Percentiles rank a stretch among this genome's conserved stretches.
phyloP scores from a whole-genome alignment of 768 basidiomycete species.

The Mycena albidolilacea region DNA sequence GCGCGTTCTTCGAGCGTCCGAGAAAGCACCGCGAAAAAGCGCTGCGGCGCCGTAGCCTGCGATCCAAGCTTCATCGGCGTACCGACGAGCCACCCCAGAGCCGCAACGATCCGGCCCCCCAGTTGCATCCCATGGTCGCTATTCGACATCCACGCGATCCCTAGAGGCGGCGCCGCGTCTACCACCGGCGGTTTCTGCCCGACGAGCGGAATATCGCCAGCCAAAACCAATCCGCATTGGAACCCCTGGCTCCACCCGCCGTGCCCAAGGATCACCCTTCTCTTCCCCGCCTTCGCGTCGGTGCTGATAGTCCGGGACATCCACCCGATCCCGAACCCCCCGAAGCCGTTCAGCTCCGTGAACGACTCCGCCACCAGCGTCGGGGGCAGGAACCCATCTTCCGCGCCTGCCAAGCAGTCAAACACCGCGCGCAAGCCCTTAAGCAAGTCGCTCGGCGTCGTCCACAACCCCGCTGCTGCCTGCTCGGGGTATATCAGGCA shows the following conservation, averaged over 20 bases:
- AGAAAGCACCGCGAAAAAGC: conserved; percentile 18
- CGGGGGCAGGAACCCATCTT: conserved; percentile 12
- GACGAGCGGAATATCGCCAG: conserved; percentile 25
- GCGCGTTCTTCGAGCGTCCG: conserved; percentile 15
- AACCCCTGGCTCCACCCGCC: conserved; percentile 25
- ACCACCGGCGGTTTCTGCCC: background rate
- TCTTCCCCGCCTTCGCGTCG: background rate
- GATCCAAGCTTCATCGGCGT: conserved; percentile 5
- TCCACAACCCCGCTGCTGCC: conserved; percentile 30
- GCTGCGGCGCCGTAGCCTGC: background rate
- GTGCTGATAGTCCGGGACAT: conserved; percentile 11
- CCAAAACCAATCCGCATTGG: conserved; percentile 5
- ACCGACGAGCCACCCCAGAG: conserved; percentile 25
- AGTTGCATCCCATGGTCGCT: conserved; percentile 21
- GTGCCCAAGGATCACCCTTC: conserved; percentile 11
- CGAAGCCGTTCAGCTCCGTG: conserved; percentile 27
- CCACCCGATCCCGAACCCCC: conserved; percentile 30
- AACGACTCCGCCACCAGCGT: conserved; percentile 28
- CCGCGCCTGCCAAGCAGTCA: conserved; percentile 22
- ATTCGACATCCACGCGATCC: conserved; percentile 32
- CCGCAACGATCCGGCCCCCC: conserved; percentile 1
- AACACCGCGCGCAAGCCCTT: conserved; percentile 28
- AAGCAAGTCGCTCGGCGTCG: conserved; percentile 25
- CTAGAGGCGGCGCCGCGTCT: conserved; percentile 18
- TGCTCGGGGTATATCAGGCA: conserved; percentile 29